Evolutionary conservation across 139 green algal genomes (phyloP).

Genomic region (Prasinococcaceae sp.): DNA sequence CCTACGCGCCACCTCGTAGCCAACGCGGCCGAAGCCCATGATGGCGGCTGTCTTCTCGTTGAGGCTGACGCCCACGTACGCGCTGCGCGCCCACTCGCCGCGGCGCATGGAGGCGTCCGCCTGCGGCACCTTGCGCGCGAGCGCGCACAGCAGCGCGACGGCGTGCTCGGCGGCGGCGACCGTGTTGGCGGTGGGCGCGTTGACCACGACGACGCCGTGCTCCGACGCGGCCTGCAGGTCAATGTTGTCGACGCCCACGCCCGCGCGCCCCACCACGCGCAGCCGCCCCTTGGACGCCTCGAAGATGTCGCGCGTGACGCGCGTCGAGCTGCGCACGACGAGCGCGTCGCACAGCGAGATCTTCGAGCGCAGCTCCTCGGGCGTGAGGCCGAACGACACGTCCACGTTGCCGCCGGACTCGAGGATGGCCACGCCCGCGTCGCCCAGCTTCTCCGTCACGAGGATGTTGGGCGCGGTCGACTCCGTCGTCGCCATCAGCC

Average conservation of each 20-base stretch:
- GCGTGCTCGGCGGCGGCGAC: slow-evolving; percentile 90
- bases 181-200: slow-evolving; percentile 93
- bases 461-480: slow-evolving; percentile 74
- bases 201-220: slow-evolving; percentile 73
- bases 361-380: slow-evolving; percentile 59
- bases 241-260: slow-evolving; percentile 93
- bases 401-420: slow-evolving; percentile 48
- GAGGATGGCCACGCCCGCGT: slow-evolving; percentile 64
- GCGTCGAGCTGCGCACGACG: slow-evolving; percentile 78
- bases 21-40: slow-evolving; percentile 87
- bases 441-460: slow-evolving; percentile 82
- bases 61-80: slow-evolving; percentile 69
- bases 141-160: slow-evolving; percentile 78
- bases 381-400: slow-evolving; percentile 52
- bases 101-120: slow-evolving; percentile 77
- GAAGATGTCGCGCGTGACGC: slow-evolving; percentile 74
- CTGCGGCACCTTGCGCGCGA: slow-evolving; percentile 70
- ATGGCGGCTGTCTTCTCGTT: slow-evolving; percentile 84
- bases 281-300: slow-evolving; percentile 77
- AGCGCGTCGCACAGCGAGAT: slow-evolving; percentile 60
- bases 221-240: slow-evolving; percentile 83
- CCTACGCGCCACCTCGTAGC: slow-evolving; percentile 71
- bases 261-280: slow-evolving; percentile 84
- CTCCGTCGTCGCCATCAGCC: too few relatives aligned
- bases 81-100: slow-evolving; percentile 73